These are phyloP conservation scores for Gyrodon lividus DNA, from an alignment of 768 basidiomycete genomes.

Conservation along the genomic window DNA sequence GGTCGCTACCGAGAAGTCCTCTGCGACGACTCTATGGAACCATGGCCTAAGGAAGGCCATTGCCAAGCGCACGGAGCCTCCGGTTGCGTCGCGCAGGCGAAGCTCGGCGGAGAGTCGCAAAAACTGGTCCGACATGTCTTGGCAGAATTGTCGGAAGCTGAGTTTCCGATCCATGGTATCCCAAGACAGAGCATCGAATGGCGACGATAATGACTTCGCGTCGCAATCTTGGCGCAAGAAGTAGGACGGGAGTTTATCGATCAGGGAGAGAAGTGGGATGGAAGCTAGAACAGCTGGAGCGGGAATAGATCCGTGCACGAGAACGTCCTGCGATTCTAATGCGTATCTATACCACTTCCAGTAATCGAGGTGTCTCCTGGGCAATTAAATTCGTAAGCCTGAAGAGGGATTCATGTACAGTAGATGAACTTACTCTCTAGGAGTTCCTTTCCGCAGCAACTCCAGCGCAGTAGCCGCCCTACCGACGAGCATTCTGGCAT, in stretches of 20 bases:
- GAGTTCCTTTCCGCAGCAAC: slow-evolving; percentile 50
- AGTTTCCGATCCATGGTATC: slow-evolving; percentile 58
- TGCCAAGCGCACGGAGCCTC: slow-evolving; percentile 65
- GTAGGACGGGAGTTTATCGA: slow-evolving; percentile 72
- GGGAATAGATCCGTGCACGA: slow-evolving; percentile 69
- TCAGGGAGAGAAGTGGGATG: slow-evolving; percentile 60
- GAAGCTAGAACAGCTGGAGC: slow-evolving; percentile 65
- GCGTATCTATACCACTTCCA: slow-evolving; percentile 79
- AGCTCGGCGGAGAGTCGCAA: slow-evolving; percentile 51
- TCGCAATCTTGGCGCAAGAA: slow-evolving; percentile 44
- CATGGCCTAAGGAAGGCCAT: slow-evolving; percentile 67
- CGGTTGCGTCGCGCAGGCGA: slow-evolving; percentile 64
- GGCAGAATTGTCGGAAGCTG: slow-evolving; percentile 69
- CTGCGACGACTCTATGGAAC: slow-evolving; percentile 53
- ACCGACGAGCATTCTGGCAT: slow-evolving; percentile 56
- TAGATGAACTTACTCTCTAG: slow-evolving; percentile 50
- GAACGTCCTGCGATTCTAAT: slow-evolving; percentile 72
- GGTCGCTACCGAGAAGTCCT: slow-evolving; percentile 39
- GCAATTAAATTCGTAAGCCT: background rate
- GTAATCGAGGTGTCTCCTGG: slow-evolving; percentile 59
- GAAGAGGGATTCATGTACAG: background rate
- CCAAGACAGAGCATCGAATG: slow-evolving; percentile 47
- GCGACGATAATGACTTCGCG: slow-evolving; percentile 26
- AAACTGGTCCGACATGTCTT: slow-evolving; percentile 64
- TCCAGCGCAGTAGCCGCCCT: slow-evolving; percentile 66